Base-by-base conservation (phyloP, 177 flowering plant genomes). In the Vitis hybrid region DNA sequence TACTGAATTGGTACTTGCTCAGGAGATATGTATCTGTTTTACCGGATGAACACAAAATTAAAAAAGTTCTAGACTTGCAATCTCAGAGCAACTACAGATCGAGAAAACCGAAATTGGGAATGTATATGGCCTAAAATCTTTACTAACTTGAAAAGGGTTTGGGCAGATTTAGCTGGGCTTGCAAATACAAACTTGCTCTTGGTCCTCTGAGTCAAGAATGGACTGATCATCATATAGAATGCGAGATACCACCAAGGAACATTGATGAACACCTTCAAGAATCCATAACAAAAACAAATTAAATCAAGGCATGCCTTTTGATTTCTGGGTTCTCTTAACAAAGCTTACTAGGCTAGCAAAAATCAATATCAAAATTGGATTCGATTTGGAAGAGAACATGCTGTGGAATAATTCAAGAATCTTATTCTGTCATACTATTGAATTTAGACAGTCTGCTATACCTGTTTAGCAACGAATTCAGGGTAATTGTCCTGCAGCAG, bases 191-290 rank as follows among this genome's bases (percentile, higher is more conserved):
- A 84, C 79, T 89, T 89, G 88, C 90, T 87, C 70, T 86, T 89
- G 56, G 89, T 85, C 75, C 93, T 78, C 39, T 85, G 86, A 22
- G 90, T 87, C 80, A 89, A 48, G 84, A 89, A 87, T 1, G 93
- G 93, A 70, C 82, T 83, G 58, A 89, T 66, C 84, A 89, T 86
- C 5, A 78, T 78, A 66, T 87, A 76, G 74, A 85, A 84, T 10
- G 90, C 91, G 20, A 89, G 69, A 64, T 87, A 79, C 93, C 93
- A 87, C 93, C 93, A 87, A 5, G 93, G 90, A 55, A 86, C 88
- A 78, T 89, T 89, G 75, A 89, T 84, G 65, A 89, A 87, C 69
- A 89, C 90, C 93, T 89, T 58, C 39, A 33, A 16, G 45, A 63
- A 64, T 15, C 12, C 9, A 62, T 48, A 58, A 62, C 55, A 49